Percentiles rank a stretch among this genome's conserved stretches.
Conservation (phyloP, 345 rosid genomes). For the Gossypium turneri region DNA sequence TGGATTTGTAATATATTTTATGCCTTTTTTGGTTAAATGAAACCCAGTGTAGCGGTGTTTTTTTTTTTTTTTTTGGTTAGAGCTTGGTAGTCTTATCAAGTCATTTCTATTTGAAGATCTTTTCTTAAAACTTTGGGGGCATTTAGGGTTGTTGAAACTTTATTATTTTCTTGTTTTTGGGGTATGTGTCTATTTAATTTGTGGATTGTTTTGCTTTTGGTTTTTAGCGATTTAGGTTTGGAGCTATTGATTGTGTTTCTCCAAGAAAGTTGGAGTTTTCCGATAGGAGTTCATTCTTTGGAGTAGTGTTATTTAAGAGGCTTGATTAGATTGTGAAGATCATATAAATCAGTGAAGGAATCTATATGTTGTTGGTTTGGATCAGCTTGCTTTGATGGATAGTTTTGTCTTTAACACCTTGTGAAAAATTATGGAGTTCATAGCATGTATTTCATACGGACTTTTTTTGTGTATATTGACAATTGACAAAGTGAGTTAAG, state of each 20-base stretch:
- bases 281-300: neutral
- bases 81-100: constrained; percentile 15
- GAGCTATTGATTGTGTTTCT: neutral
- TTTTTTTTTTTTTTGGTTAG: constrained; percentile 6
- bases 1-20: neutral
- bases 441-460: too few species aligned
- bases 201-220: neutral
- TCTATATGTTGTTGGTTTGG: neutral
- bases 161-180: constrained; percentile 2
- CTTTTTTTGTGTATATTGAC: too few species aligned
- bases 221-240: constrained; percentile 11
- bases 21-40: neutral
- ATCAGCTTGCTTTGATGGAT: constrained; percentile 14
- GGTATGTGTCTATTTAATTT: constrained; percentile 8
- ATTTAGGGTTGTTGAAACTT: neutral
- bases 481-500: neutral
- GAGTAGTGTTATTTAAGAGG: neutral
- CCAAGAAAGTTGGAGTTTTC: constrained; percentile 2
- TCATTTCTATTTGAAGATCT: neutral
- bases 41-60: neutral
- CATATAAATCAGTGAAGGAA: neutral
- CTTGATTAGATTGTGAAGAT: constrained; percentile 15
- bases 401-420: neutral
- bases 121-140: neutral
- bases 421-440: too few species aligned